Evolutionary conservation across 768 basidiomycete genomes (phyloP), one percentile per base, ranked within the genome.

Genomic region (Grammothele lineata): DNA sequence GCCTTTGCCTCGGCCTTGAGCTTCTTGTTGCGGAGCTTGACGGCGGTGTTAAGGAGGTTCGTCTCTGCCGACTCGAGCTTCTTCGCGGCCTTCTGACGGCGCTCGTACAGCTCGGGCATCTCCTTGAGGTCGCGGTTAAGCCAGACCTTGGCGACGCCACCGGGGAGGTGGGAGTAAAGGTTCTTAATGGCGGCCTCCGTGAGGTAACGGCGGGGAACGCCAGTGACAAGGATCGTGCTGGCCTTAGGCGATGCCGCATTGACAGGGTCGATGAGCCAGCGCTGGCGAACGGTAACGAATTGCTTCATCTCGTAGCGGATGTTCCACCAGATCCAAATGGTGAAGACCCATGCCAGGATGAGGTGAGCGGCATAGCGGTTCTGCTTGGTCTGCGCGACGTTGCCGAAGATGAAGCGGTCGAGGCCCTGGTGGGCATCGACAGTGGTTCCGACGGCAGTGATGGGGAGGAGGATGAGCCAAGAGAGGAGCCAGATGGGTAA

Each of bases 11-110:
- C 63, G 30, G 77, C 71, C 58, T 80, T 81, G 22, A 71, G 55
- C n/a, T 73, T 70, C 57, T 80, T 75, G 32, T 72, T 66, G 43
- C 77, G 78, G n/a, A 82, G 66, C 65, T 92, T 90, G 23, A 79
- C 70, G 0, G 93, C 92, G 8, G 77, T 83, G 50, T 81, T 78
- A 51, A 97, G 69, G 2, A 97, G 71, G 0, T 73, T 60, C 2
- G 86, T 92, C 68, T 95, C 91, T 0, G 92, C 93, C 2, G 76
- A 75, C 63, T 99, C 95, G 42, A 99, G 81, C 65, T 87, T 91
- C 49, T 71, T 71, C 55, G 78, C 82, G 0, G 91, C 90, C 3
- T 72, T 73, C 14, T 83, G 62, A 18, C 92, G 85, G 27, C 86
- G 78, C 26, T 93, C 81, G 57, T 89, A 87, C 17, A 90, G 60